Base-by-base conservation (phyloP, 2,329 filamentous ascomycete species). In the Ophiostoma tasmaniense region DNA sequence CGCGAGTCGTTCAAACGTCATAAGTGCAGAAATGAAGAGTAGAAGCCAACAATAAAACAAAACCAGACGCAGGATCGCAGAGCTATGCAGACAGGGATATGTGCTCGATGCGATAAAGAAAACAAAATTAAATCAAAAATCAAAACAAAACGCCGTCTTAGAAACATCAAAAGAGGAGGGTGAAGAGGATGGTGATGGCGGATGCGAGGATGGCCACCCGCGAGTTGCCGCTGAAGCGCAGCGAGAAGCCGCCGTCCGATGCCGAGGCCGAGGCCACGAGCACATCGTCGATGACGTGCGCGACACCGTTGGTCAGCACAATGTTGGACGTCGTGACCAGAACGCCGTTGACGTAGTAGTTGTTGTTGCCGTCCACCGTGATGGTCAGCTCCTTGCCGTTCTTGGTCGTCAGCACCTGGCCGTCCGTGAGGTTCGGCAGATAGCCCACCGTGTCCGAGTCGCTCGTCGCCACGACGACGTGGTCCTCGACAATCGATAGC, bases 321-420 rank as follows among this genome's bases (percentile, higher is more conserved):
- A 71, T 69, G 68, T 71, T 71, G 68, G 66, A 42, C 1, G 62
- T 68, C 3, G 70, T 71, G 67, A 71, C 68, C 37, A 66, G 68
- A 14, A 71, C 68, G 64, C 67, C 66, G 68, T 71, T 71, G 64
- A 71, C 68, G 25, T 68, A 71, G 68, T 71, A 71, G 68, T 71
- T 71, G 59, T 67, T 64, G 68, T 68, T 68, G 66, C 35, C 42
- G 66, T 71, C 70, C n/a, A 69, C 62, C 20, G 70, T 68, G 22
- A 71, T 67, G 25, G 68, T 67, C 4, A 71, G 68, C 70, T 69
- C 30, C 52, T 66, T 62, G 68, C 70, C 70, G 50, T 68, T 70
- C 64, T 55, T 68, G 10, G 70, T 71, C 17, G 50, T 71, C 33
- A 71, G 61, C 17, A 69, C 70, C 65, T 71, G 70, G 68, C 70